Base-by-base conservation (phyloP, 192 early-diverging fungal genomes). In the Dissophora globulifera region DNA sequence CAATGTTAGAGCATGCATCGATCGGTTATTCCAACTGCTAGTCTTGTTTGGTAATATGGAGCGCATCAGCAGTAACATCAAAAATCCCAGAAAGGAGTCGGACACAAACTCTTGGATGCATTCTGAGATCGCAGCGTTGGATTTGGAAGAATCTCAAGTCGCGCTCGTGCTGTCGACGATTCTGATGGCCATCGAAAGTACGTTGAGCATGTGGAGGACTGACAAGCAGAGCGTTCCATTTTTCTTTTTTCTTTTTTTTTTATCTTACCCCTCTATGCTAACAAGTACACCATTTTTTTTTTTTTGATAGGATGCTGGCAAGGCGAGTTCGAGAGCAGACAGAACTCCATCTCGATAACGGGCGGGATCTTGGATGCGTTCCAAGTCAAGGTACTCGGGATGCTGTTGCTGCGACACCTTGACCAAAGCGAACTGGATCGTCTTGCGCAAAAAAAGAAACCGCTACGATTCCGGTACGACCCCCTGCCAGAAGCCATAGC, bases 391-490 rank as follows among this genome's bases (percentile, higher is more conserved):
- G 23, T n/a, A 2, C 72, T 76, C 7, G 72, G 72, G 2, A 43
- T 62, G 1, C 17, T 76, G 5, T 27, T 76, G 10, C 62, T 76
- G 32, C 72, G 72, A 42, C 72, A 76, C 30, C 52, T 76, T 9
- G 72, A 76, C 35, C 72, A 76, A 27, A 58, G 52, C 22, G 72
- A 76, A 43, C 29, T 76, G 26, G 64, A 76, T 43, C 63, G 72
- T 17, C 31, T 66, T 2, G 62, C 72, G 31, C 66, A 76, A 48
- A 60, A 51, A 25, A 66, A 67, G 51, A 76, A 76, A 27, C 72
- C 72, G 0, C 58, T 76, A 13, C 50, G 72, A 12, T 62, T 67
- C 29, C 40, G 31, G 0, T 76, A 76, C 52, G 57, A 66, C 27
- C n/a, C n/a, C n/a, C n/a, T n/a, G n/a, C n/a, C n/a, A n/a, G n/a